Evolutionary conservation across 192 early-diverging fungal species (phyloP).

Genomic region (Coemansia sp.): DNA sequence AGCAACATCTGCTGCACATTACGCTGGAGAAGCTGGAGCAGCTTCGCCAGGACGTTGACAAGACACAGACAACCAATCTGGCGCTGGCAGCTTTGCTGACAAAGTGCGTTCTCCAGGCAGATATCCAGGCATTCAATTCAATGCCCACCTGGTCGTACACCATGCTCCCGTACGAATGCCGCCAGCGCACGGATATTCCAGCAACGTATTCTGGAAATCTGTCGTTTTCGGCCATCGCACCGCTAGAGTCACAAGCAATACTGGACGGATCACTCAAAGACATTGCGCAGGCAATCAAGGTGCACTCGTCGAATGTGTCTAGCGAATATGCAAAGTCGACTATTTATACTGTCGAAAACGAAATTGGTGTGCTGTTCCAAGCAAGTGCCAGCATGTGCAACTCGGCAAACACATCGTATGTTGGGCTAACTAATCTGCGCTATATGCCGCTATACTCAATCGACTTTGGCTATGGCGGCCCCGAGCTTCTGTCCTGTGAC

Average conservation of each 20-base stretch:
- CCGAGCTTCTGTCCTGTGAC: conserved; percentile 23
- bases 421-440: conserved; percentile 32
- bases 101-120: conserved; percentile 22
- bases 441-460: conserved; percentile 32
- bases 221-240: conserved; percentile 26
- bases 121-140: conserved; percentile 10
- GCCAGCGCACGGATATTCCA: conserved; percentile 25
- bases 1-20: conserved; percentile 48
- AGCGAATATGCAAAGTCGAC: conserved; percentile 31
- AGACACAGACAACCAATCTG: conserved; percentile 14
- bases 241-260: conserved; percentile 5
- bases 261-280: conserved; percentile 15
- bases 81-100: conserved; percentile 22
- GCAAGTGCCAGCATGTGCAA: conserved; percentile 30
- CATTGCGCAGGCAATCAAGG: conserved; percentile 24
- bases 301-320: conserved; percentile 14
- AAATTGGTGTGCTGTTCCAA: conserved; percentile 35
- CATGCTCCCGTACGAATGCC: conserved; percentile 38
- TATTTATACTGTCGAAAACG: conserved; percentile 27
- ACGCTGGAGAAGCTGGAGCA: conserved; percentile 19
- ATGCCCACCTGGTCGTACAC: conserved; percentile 24
- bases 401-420: conserved; percentile 22
- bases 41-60: conserved; percentile 36
- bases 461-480: conserved; percentile 45
- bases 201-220: conserved; percentile 29